These are phyloP conservation scores for Wickerhamomyces subpelliculosus DNA, from an alignment of 805 yeast species.

Conservation along the genomic window DNA sequence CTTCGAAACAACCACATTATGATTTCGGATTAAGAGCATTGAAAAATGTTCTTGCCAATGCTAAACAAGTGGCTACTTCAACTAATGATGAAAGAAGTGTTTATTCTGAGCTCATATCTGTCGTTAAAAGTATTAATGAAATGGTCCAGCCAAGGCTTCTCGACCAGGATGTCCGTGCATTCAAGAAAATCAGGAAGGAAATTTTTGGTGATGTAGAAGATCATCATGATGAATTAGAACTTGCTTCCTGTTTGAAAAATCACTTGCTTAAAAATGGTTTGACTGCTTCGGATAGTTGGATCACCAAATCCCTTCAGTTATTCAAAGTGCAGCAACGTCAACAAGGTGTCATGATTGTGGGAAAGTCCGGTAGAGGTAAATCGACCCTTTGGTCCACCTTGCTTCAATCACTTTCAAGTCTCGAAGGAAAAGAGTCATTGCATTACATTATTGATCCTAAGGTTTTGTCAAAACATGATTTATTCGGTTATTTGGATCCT, in stretches of 20 bases:
- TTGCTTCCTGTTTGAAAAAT: slow-evolving; percentile 23
- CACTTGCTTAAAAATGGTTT: slow-evolving; percentile 28
- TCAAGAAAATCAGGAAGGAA: slow-evolving; percentile 19
- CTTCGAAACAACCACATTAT: slow-evolving; percentile 64
- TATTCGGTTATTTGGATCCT: slow-evolving; percentile 67
- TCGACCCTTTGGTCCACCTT: slow-evolving; percentile 45
- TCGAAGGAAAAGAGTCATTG: slow-evolving; percentile 31
- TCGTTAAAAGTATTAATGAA: slow-evolving; percentile 49
- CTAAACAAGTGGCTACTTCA: slow-evolving; percentile 51
- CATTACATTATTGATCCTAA: slow-evolving; percentile 64
- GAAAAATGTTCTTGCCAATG: slow-evolving; percentile 55
- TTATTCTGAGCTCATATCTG: slow-evolving; percentile 24
- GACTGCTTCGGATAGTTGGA: slow-evolving; percentile 34
- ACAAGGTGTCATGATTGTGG: slow-evolving; percentile 79
- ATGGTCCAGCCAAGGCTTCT: slow-evolving; percentile 65
- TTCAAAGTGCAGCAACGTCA: slow-evolving; percentile 53
- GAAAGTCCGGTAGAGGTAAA: slow-evolving; percentile 73
- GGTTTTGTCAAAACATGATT: slow-evolving; percentile 52
- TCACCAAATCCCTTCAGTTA: slow-evolving; percentile 53
- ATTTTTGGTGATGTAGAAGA: slow-evolving; percentile 24
- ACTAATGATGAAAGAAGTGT: slow-evolving; percentile 14
- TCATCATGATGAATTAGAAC: slow-evolving; percentile 18
- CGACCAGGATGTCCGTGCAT: slow-evolving; percentile 40
- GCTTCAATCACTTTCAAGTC: slow-evolving; percentile 32
- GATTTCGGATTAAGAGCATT: slow-evolving; percentile 87